Conservation (phyloP, 768 basidiomycete genomes). For the Nidula microcarpa region DNA sequence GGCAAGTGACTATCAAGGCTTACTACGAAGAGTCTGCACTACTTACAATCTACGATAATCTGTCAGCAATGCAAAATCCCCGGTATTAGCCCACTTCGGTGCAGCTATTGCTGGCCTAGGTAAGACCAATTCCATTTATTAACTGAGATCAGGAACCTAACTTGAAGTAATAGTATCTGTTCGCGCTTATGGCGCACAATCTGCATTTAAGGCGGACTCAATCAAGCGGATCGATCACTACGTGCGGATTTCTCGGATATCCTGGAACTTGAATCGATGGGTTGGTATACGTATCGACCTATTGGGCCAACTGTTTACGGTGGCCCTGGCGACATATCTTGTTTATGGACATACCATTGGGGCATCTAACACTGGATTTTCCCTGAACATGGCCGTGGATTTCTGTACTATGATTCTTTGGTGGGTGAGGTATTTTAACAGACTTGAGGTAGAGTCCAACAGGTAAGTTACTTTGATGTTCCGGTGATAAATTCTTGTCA, state of each 20-base stretch:
- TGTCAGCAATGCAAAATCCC: slow-evolving; percentile 1
- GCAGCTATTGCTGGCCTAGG: slow-evolving; percentile 43
- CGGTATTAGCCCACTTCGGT: slow-evolving; percentile 39
- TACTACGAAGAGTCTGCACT: slow-evolving; percentile 12
- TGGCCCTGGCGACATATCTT: not conserved
- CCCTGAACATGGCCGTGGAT: slow-evolving; percentile 51
- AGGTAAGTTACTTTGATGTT: not conserved
- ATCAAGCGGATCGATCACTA: slow-evolving; percentile 53
- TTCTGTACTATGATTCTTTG: slow-evolving; percentile 3
- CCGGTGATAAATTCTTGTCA: not conserved
- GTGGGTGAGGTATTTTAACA: not conserved
- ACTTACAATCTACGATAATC: slow-evolving; percentile 13
- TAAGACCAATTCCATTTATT: slow-evolving; percentile 10
- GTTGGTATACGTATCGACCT: slow-evolving; percentile 51
- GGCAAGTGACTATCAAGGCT: slow-evolving; percentile 30
- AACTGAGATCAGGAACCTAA: not conserved
- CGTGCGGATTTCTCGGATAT: slow-evolving; percentile 37
- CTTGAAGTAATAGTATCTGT: slow-evolving; percentile 39
- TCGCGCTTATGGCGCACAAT: slow-evolving; percentile 63
- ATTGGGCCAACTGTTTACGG: slow-evolving; percentile 17
- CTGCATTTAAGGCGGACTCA: slow-evolving; percentile 43
- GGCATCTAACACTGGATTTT: slow-evolving; percentile 48
- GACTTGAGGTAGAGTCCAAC: slow-evolving; percentile 2
- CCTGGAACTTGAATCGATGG: slow-evolving; percentile 53
- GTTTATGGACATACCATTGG: slow-evolving; percentile 22